Evolutionary conservation across 1,284 basidiomycete species (phyloP).

Genomic region (Leccinum proximum): DNA sequence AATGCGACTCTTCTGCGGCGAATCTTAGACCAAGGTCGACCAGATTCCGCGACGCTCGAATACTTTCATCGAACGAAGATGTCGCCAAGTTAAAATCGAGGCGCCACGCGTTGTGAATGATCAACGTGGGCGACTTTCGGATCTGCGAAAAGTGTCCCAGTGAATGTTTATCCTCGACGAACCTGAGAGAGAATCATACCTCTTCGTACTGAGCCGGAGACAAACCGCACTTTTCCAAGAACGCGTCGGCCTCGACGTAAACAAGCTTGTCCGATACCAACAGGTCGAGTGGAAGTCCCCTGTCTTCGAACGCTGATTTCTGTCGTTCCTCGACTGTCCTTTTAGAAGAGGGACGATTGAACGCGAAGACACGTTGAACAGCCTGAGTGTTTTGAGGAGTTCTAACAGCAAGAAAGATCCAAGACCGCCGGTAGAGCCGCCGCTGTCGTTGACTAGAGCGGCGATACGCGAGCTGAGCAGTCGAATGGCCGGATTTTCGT

Average conservation of each 20-base stretch:
- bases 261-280: constrained; percentile 12
- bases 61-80: constrained; percentile 35
- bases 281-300: constrained; percentile 2
- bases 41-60: constrained; percentile 34
- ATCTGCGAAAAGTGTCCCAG: neutral
- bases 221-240: constrained; percentile 11
- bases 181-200: neutral
- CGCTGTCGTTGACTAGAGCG: constrained; percentile 1
- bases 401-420: neutral
- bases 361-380: constrained; percentile 22
- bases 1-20: neutral
- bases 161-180: no score
- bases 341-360: constrained; percentile 19
- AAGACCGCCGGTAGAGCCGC: neutral
- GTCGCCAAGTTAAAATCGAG: constrained; percentile 41
- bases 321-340: constrained; percentile 10
- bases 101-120: constrained; percentile 34
- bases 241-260: constrained; percentile 12
- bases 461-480: constrained; percentile 9
- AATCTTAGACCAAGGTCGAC: constrained; percentile 33
- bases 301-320: constrained; percentile 6
- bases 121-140: neutral
- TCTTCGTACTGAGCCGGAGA: constrained; percentile 4
- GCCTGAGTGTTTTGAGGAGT: constrained; percentile 1
- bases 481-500: constrained; percentile 17